Evolutionary conservation across 352 stramenopile genomes (phyloP).

Genomic region (Pythium diclinum): DNA sequence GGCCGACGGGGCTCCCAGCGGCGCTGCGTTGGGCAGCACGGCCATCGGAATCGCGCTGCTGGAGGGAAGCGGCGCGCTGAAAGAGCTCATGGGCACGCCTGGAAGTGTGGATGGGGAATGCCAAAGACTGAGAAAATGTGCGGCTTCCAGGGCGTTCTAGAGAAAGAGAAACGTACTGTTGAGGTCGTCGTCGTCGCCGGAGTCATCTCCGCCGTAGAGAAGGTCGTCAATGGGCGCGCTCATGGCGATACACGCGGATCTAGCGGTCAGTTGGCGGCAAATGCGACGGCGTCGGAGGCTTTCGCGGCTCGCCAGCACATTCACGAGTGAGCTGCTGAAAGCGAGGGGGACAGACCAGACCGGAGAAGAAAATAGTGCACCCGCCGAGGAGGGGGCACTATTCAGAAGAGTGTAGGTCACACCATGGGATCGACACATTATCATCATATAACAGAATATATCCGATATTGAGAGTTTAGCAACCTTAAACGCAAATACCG

Average conservation of each 20-base stretch:
- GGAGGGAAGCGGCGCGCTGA: constrained; percentile 26
- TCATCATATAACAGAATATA: not conserved
- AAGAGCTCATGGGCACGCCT: constrained; percentile 29
- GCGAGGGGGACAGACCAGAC: not conserved
- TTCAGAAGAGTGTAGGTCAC: not conserved
- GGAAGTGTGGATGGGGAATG: not conserved
- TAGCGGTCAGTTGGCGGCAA: not conserved
- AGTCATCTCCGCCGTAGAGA: constrained; percentile 80
- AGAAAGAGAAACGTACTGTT: constrained; percentile 36
- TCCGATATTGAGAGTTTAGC: not conserved
- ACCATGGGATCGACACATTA: not conserved
- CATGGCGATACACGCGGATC: constrained; percentile 33
- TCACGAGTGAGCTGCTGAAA: constrained; percentile 24
- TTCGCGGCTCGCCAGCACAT: constrained; percentile 24
- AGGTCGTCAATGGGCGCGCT: constrained; percentile 84
- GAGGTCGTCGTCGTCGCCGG: constrained; percentile 75
- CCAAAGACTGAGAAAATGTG: not conserved
- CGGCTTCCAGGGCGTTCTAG: constrained; percentile 1
- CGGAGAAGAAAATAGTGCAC: not conserved
- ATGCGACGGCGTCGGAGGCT: not conserved
- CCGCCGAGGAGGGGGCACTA: not conserved
- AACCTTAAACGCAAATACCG: no score
- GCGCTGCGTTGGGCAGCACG: constrained; percentile 9
- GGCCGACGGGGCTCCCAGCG: constrained; percentile 10
- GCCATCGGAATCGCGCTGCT: constrained; percentile 20